Base-by-base conservation (phyloP, 148 eudicot species). In the Vaccinium macrocarpon region DNA sequence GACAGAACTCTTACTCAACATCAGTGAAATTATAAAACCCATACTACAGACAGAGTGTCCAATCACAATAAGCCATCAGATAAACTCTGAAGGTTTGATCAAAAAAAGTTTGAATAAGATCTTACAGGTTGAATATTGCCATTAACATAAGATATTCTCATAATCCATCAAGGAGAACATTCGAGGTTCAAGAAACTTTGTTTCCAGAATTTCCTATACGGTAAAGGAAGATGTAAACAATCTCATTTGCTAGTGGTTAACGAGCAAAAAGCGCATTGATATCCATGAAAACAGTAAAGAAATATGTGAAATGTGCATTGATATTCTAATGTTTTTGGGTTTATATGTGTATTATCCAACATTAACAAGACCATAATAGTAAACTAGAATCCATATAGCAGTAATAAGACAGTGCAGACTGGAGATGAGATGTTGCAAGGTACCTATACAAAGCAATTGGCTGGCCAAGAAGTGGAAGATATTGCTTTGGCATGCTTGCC, bases 401-500 rank as follows among this genome's bases (percentile, higher is more conserved):
- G 68, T 19, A 64, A 38, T 21, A 82, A 38, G 82, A 66, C 14
- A 25, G 23, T 52, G 48, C 8, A 14, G 53, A 61, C 72, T 1
- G 76, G 66, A 82, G 51, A 32, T 82, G 66, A 82, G 68, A 32
- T 79, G 76, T 55, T 35, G 51, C 81, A 32, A 87, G 56, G 87
- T 92, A 95, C 99, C 99, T 97, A 86, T 93, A 91, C 88, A 97
- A 88, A 73, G 99, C 99, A 92, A 97, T 95, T 52, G 98, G 96
- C 83, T 97, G 93, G 85, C 93, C 98, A 82, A 92, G 81, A 83
- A 97, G 98, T 18, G 96, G 96, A 88, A 97, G 99, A 90, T 97
- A 97, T 89, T 97, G 99, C 94, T 97, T 97, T 70, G 99, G 99
- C 98, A 95, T 95, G 91, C 85, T 94, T 82, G 98, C 98, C 98